These are phyloP conservation scores for Beauveria sp. DNA, from an alignment of 2,329 filamentous ascomycete genomes.

Conservation along the genomic window DNA sequence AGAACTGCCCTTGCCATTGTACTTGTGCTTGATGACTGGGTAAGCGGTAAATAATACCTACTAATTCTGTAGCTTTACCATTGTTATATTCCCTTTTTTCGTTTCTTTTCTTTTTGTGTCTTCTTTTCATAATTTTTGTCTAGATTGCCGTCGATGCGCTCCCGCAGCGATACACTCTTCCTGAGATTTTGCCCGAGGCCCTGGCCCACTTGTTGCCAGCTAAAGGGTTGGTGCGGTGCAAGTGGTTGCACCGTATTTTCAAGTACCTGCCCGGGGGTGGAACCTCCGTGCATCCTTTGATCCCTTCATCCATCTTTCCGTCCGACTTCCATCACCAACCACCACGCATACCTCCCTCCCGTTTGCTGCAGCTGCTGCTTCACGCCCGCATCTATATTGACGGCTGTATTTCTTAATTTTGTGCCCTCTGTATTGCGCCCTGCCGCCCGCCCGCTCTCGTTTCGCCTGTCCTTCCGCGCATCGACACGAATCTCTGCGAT, in stretches of 20 bases:
- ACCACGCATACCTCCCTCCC: background rate
- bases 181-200: background rate
- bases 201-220: background rate
- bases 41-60: too few relatives aligned
- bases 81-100: too few relatives aligned
- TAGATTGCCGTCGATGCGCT: too few relatives aligned
- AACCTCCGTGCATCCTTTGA: conserved; percentile 7
- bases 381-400: background rate
- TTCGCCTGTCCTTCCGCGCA: background rate
- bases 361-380: background rate
- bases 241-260: background rate
- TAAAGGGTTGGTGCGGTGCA: conserved; percentile 1
- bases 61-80: too few relatives aligned
- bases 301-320: conserved; percentile 8
- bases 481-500: conserved; percentile 11
- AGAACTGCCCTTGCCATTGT: too few relatives aligned
- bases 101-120: too few relatives aligned
- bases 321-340: background rate
- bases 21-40: too few relatives aligned
- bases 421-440: background rate
- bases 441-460: background rate
- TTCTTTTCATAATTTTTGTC: too few relatives aligned
- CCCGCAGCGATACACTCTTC: too few relatives aligned
- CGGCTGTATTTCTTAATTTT: background rate
- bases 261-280: conserved; percentile 9